These are phyloP conservation scores for Breviolum minutum DNA, from an alignment of 73 alveolate genomes.

Conservation along the genomic window DNA sequence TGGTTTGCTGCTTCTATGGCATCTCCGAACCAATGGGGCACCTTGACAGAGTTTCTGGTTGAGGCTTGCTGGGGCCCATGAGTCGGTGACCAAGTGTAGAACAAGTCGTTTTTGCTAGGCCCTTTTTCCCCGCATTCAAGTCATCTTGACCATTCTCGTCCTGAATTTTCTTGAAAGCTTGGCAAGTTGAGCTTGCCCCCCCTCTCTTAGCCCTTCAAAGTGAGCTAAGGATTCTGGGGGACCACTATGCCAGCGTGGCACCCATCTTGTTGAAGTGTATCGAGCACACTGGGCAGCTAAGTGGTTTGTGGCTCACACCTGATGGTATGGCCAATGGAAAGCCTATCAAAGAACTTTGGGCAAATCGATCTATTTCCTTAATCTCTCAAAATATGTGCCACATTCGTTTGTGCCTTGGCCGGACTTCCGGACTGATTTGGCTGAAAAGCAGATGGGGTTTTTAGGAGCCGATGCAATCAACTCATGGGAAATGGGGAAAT, in stretches of 20 bases:
- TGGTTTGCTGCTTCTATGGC: constrained; percentile 78
- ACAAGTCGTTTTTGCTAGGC: no score
- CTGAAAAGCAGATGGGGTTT: not conserved
- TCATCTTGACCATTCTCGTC: not conserved
- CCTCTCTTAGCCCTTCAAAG: no score
- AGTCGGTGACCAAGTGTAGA: not conserved
- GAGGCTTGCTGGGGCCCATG: not conserved
- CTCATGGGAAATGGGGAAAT: no score
- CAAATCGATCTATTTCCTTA: not conserved
- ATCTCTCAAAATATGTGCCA: constrained; percentile 24
- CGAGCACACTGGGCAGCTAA: constrained; percentile 30
- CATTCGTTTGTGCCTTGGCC: constrained; percentile 19
- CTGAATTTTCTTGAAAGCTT: not conserved
- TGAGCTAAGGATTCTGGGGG: constrained; percentile 61
- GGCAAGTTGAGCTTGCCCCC: no score
- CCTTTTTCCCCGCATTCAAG: no score
- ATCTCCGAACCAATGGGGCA: constrained; percentile 77
- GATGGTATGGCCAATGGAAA: constrained; percentile 17
- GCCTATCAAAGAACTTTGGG: constrained; percentile 26
- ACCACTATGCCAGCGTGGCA: constrained; percentile 20
- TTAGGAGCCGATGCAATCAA: no score
- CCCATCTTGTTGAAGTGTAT: constrained; percentile 19
- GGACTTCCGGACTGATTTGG: no score
- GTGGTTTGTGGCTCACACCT: not conserved
- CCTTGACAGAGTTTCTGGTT: not conserved